Evolutionary conservation across 2,329 filamentous ascomycete genomes (phyloP).

Genomic region (Fusarium miscanthi): DNA sequence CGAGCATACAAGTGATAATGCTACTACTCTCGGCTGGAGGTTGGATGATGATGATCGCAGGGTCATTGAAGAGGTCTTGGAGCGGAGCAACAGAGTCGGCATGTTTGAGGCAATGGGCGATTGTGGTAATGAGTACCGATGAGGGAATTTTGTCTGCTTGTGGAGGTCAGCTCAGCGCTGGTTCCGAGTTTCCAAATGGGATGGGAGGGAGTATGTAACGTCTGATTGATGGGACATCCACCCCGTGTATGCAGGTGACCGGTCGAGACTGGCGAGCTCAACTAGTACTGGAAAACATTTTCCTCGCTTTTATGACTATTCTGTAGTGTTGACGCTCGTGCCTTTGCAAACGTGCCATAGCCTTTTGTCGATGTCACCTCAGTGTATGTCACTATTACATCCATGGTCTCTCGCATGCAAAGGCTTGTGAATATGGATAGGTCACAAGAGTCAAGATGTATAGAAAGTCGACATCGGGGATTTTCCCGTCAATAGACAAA

Average conservation of each 20-base stretch:
- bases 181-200: background rate
- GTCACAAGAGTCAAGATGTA: accelerated
- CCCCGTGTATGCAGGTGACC: background rate
- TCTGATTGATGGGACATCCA: background rate
- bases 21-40: background rate
- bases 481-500: accelerated
- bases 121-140: background rate
- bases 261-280: background rate
- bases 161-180: background rate
- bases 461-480: accelerated
- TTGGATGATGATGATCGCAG: background rate
- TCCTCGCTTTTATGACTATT: no score
- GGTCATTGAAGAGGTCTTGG: background rate
- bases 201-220: background rate
- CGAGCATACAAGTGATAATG: background rate
- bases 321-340: background rate
- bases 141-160: accelerated
- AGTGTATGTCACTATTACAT: background rate
- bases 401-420: accelerated
- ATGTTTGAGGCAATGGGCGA: background rate
- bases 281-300: no score
- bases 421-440: accelerated
- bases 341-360: accelerated
- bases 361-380: no score
- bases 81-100: background rate